Base-by-base conservation (phyloP, 352 stramenopile genomes). In the Phytopythium delawarense region DNA sequence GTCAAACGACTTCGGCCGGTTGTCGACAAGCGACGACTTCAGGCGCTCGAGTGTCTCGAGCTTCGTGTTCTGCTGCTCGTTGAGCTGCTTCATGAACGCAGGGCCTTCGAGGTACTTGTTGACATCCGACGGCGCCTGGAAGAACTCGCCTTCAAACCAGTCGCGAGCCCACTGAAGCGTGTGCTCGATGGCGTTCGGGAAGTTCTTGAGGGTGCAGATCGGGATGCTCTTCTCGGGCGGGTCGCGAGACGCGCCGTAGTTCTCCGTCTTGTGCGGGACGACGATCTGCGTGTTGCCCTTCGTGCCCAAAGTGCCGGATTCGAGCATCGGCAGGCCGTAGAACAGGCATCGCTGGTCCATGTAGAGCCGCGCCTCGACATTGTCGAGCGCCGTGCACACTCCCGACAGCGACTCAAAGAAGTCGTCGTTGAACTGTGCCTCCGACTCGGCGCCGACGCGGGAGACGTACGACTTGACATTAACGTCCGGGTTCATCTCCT, bases 201-300 rank as follows among this genome's bases (percentile, higher is more conserved):
- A 99, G 79, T 99, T 99, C 81, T 99, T 99, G 23, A 99, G 80
- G 1, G 98, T 99, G 70, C 98, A 99, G 55, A 99, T 97, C 11
- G 98, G 98, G 71, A 99, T 99, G 57, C 88, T 98, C 79, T 99
- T 99, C 78, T 99, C 98, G 7, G 97, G 97, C 63, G 97, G 97
- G 73, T 99, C 98, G 44, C 96, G 92, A 42, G 96, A 99, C 74
- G 92, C 96, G 20, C 97, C 96, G 66, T 99, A 99, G 74, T 99
- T 99, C 62, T 96, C 88, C 28, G 97, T 97, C 58, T 93, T 91
- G 75, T 95, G 82, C 4, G 88, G 88, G 21, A 97, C 85, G 21
- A 96, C 84, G 61, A 97, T 74, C 59, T 98, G 90, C 4, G 97
- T 99, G 74, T 99, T 99, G 48, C 92, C 97, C 76, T 99, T 99